Evolutionary conservation across 2,329 filamentous ascomycete species (phyloP).

Genomic region (Thelonectria rubi): DNA sequence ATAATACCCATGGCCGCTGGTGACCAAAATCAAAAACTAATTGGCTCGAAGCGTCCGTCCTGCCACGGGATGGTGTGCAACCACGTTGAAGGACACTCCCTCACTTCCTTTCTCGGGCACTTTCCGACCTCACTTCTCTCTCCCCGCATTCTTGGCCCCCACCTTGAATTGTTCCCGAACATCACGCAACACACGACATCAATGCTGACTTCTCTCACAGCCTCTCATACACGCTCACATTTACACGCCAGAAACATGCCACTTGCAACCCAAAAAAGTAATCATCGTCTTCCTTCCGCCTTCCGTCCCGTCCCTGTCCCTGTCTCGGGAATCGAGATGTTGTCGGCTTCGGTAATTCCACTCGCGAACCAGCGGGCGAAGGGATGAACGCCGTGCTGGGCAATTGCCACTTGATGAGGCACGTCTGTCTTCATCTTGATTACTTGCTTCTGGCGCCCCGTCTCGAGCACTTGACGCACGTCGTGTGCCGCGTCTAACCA

Average conservation of each 20-base stretch:
- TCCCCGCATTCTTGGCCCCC: slow-evolving; percentile 18
- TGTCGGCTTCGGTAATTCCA: slow-evolving; percentile 10
- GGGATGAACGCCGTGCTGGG: background rate
- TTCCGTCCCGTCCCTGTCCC: slow-evolving; percentile 3
- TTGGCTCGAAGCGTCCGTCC: background rate
- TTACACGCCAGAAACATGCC: slow-evolving; percentile 16
- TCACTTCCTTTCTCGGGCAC: slow-evolving; percentile 18
- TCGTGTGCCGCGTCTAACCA: slow-evolving; percentile 1
- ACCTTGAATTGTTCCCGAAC: slow-evolving; percentile 7
- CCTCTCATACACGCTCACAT: background rate
- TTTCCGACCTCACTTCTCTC: slow-evolving; percentile 16
- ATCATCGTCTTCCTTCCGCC: background rate
- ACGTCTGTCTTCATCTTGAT: background rate
- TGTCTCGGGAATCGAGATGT: slow-evolving; percentile 2
- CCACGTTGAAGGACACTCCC: background rate
- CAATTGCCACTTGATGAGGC: background rate
- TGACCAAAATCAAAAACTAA: background rate
- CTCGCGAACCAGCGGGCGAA: slow-evolving; percentile 7
- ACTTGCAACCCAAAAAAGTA: slow-evolving; percentile 3
- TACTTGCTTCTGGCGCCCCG: background rate
- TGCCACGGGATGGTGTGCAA: background rate
- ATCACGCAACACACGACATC: background rate
- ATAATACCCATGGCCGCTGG: background rate
- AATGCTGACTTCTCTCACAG: background rate
- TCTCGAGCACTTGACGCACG: background rate